phyloP scores from a whole-genome alignment of 106 monocot genomes.

The Phalaenopsis equestris region DNA sequence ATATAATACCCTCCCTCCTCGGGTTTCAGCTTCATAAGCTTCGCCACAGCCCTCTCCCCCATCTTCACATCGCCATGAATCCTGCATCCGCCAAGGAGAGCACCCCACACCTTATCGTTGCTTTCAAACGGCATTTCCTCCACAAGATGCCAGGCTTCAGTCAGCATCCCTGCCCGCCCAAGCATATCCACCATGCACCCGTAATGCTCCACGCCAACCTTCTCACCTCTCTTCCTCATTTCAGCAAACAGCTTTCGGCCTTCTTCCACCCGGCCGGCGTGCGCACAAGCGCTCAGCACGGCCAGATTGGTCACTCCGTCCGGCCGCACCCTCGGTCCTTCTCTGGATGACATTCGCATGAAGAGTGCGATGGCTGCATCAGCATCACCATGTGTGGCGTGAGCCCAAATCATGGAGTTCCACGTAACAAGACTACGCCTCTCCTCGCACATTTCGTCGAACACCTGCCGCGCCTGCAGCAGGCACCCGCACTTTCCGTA shows the following conservation, averaged over 20 bases:
- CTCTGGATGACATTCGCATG: constrained; percentile 16
- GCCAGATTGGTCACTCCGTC: constrained; percentile 43
- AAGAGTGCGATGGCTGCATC: constrained; percentile 27
- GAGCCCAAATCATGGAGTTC: constrained; percentile 45
- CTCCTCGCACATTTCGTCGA: constrained; percentile 22
- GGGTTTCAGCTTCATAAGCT: constrained; percentile 22
- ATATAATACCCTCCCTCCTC: constrained; percentile 33
- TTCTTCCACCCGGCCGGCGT: constrained; percentile 35
- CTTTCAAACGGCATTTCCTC: constrained; percentile 22
- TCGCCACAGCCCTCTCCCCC: constrained; percentile 24
- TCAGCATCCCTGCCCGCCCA: constrained; percentile 24
- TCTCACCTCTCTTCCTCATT: constrained; percentile 16
- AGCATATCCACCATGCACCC: constrained; percentile 54
- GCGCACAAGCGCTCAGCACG: constrained; percentile 41
- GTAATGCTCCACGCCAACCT: constrained; percentile 42
- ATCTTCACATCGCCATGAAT: constrained; percentile 30
- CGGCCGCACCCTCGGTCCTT: constrained; percentile 14
- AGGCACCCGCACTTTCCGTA: constrained; percentile 56
- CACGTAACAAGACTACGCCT: constrained; percentile 27
- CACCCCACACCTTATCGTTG: constrained; percentile 28
- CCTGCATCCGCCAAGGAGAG: constrained; percentile 34
- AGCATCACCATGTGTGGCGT: constrained; percentile 34
- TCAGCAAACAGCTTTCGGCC: constrained; percentile 24
- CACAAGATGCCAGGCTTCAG: constrained; percentile 19
- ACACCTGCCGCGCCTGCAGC: constrained; percentile 17